These are phyloP conservation scores for Fusarium dimerum DNA, from an alignment of 2,329 filamentous ascomycete species.

Conservation along the genomic window DNA sequence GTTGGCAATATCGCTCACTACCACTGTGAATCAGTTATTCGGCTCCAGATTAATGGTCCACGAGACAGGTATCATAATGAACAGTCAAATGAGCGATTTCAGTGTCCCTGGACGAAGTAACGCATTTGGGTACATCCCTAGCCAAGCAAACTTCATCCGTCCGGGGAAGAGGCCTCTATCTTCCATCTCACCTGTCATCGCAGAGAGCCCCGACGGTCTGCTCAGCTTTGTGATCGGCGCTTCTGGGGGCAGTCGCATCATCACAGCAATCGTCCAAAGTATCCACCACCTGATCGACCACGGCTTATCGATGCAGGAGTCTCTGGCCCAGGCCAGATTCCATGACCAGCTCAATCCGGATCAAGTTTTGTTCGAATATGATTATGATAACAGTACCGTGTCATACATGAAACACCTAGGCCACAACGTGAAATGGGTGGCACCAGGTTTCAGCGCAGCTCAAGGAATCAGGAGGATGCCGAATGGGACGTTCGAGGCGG, in stretches of 20 bases:
- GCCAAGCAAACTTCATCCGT: conserved; percentile 71
- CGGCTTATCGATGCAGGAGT: conserved; percentile 58
- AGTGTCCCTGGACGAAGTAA: conserved; percentile 72
- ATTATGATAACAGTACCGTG: conserved; percentile 69
- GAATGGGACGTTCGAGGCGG: conserved; percentile 75
- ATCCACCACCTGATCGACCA: conserved; percentile 74
- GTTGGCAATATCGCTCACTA: conserved; percentile 74
- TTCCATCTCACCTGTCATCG: conserved; percentile 76
- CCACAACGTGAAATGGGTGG: conserved; percentile 75
- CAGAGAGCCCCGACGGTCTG: conserved; percentile 66
- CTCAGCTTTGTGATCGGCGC: conserved; percentile 75
- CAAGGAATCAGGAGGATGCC: conserved; percentile 67
- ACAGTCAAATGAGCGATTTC: conserved; percentile 69
- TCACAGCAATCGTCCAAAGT: conserved; percentile 78
- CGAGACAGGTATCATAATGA: conserved; percentile 78
- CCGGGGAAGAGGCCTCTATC: conserved; percentile 79
- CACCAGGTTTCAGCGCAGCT: conserved; percentile 65
- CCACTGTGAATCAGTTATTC: conserved; percentile 80
- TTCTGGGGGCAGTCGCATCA: conserved; percentile 83
- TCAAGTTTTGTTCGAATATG: conserved; percentile 67
- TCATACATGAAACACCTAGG: conserved; percentile 65
- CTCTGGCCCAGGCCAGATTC: conserved; percentile 68
- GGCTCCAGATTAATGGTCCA: conserved; percentile 75
- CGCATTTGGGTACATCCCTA: conserved; percentile 78
- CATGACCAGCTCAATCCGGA: conserved; percentile 83